phyloP scores from a whole-genome alignment of 352 stramenopile species.

The Phytophthora hibernalis region DNA sequence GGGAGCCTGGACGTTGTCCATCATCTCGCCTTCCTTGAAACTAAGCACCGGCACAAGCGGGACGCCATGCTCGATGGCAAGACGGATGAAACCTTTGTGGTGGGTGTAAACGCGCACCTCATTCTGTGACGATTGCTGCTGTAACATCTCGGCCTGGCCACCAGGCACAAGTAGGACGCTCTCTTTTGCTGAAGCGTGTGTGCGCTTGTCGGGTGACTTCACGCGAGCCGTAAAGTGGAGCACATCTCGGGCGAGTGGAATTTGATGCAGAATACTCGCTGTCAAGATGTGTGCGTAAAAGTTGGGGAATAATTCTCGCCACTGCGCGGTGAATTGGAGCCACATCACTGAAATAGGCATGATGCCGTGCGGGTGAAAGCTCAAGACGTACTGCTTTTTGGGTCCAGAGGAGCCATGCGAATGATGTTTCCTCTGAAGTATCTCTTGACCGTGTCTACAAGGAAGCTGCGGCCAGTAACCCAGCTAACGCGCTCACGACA shows the following conservation, averaged over 20 bases:
- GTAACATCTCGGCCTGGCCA: conserved; percentile 84
- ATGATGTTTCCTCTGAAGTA: conserved; percentile 81
- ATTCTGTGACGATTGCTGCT: conserved; percentile 64
- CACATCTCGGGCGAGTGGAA: conserved; percentile 76
- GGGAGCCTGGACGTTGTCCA: conserved; percentile 85
- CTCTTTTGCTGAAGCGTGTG: conserved; percentile 54
- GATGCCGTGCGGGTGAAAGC: conserved; percentile 85
- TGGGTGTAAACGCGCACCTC: conserved; percentile 77
- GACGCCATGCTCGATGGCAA: conserved; percentile 79
- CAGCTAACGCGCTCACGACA: conserved; percentile 55
- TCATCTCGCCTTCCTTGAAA: conserved; percentile 84
- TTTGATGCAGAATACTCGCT: conserved; percentile 83
- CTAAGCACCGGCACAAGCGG: conserved; percentile 80
- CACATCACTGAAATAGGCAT: conserved; percentile 79
- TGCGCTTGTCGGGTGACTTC: conserved; percentile 68
- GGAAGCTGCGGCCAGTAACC: conserved; percentile 44
- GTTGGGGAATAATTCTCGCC: conserved; percentile 69
- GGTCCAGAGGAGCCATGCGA: conserved; percentile 58
- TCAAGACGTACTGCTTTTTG: conserved; percentile 74
- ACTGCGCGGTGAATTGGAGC: conserved; percentile 80
- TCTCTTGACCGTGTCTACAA: conserved; percentile 63
- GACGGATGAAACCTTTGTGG: conserved; percentile 83
- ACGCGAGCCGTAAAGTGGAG: conserved; percentile 79
- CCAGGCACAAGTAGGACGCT: conserved; percentile 83
- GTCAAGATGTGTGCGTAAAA: conserved; percentile 75